Evolutionary conservation across 2,329 filamentous ascomycete genomes (phyloP), one percentile per base, ranked within the genome.

Genomic region (Leptographium galeiforme): DNA sequence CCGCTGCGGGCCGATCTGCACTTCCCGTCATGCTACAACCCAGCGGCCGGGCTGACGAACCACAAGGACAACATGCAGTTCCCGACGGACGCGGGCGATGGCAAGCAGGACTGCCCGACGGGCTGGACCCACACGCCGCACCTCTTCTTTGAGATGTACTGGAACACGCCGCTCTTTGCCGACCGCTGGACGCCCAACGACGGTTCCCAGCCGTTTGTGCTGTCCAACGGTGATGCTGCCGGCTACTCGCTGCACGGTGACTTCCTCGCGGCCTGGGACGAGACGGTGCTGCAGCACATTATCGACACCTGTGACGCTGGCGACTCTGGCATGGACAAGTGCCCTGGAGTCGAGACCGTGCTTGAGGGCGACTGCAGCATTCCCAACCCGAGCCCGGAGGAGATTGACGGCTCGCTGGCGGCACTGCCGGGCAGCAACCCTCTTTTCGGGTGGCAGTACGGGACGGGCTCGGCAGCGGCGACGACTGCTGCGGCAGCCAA

Each of bases 11-110:
- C 77, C 53, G 82, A 87, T 59, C 69, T 87, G 43, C 83, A 85
- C 71, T 85, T 87, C 69, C 84, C 84, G 7, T 82, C 81, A 7
- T 87, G 84, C 73, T 87, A 85, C 75, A 77, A 87, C 66, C 84
- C 83, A 34, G 64, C 74, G 44, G 72, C 75, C 48, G 80, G 77
- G 53, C 70, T 82, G 43, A 68, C 72, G 36, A 73, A 82, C 68
- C 81, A 79, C 70, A 71, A 75, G 62, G 75, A 73, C 59, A 87
- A 87, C 71, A 83, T 84, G 74, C 73, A 70, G 25, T 87, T 78
- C 62, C 84, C 84, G n/a, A 66, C 66, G 4, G 63, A 67, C 48
- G 67, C 63, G 4, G 63, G 68, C 52, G 67, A 71, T 59, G 69
- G 71, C 56, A 73, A 74, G 60, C 60, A 66, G 50, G 73, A 80